Percentiles rank a stretch among this genome's conserved stretches.
Evolutionary conservation across 2,329 filamentous ascomycete genomes (phyloP).

Genomic region (Aspergillus thermomutatus): DNA sequence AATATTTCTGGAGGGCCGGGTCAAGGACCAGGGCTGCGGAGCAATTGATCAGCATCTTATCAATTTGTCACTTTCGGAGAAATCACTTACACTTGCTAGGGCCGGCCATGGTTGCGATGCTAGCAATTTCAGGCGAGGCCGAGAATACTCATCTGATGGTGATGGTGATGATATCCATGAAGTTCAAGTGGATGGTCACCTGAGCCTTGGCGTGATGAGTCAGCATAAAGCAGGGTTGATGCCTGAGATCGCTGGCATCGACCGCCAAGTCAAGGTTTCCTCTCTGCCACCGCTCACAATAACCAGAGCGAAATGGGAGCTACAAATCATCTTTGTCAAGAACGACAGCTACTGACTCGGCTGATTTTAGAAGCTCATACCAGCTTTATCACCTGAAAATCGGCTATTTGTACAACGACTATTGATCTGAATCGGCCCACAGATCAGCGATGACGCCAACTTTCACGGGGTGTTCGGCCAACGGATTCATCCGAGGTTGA

Average conservation of each 20-base stretch:
- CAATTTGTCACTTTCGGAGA: not conserved
- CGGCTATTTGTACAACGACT: not conserved
- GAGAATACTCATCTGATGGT: not conserved
- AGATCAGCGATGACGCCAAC: not conserved
- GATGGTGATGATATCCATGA: slow-evolving; percentile 1
- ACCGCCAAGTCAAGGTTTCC: no score
- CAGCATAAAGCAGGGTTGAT: not conserved
- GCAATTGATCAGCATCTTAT: slow-evolving; percentile 46
- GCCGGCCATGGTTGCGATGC: slow-evolving; percentile 47
- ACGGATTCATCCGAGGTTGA: not conserved
- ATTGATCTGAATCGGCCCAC: not conserved
- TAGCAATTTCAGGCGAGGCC: not conserved
- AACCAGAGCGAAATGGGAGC: not conserved
- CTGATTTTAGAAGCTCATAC: not conserved
- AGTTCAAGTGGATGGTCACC: slow-evolving; percentile 5
- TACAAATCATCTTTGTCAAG: not conserved
- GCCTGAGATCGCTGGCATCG: not conserved
- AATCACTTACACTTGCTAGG: slow-evolving; percentile 44
- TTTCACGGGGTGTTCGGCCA: not conserved
- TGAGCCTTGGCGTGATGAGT: not conserved
- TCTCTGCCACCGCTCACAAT: no score
- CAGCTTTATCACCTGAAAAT: not conserved
- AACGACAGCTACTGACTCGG: not conserved
- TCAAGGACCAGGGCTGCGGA: slow-evolving; percentile 41
- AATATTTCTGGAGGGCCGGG: slow-evolving; percentile 48